Evolutionary conservation across 371 early-diverging fungal genomes (phyloP).

Genomic region (Mucor irregularis): DNA sequence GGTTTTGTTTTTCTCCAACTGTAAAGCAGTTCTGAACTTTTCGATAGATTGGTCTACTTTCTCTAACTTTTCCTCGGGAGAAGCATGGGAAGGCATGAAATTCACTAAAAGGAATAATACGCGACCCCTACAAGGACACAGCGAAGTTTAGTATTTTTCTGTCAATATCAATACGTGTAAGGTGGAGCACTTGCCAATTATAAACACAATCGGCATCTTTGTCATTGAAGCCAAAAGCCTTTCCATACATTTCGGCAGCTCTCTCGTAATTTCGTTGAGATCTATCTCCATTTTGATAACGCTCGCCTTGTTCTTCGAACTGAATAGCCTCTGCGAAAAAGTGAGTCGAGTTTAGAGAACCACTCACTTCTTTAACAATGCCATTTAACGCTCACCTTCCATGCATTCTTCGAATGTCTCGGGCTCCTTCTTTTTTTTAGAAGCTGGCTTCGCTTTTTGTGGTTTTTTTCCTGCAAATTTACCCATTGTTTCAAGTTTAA

Average conservation of each 20-base stretch:
- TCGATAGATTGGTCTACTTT: constrained; percentile 56
- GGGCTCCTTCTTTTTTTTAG: constrained; percentile 40
- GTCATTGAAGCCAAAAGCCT: constrained; percentile 56
- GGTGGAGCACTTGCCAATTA: constrained; percentile 52
- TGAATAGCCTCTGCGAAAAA: constrained; percentile 55
- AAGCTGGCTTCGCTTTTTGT: constrained; percentile 27
- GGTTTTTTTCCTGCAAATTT: constrained; percentile 17
- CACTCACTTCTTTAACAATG: neutral
- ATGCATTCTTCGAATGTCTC: constrained; percentile 49
- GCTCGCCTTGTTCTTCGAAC: constrained; percentile 72
- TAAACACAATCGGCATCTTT: constrained; percentile 66
- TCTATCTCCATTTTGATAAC: constrained; percentile 67
- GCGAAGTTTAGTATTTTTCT: neutral
- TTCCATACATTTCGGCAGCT: constrained; percentile 64
- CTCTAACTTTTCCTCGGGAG: constrained; percentile 49
- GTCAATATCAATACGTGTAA: neutral
- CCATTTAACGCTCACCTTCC: constrained; percentile 25
- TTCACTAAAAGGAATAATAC: constrained; percentile 66
- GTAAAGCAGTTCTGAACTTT: constrained; percentile 53
- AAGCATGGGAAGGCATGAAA: constrained; percentile 48
- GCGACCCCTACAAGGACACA: constrained; percentile 52
- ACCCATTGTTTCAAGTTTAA: constrained; percentile 5
- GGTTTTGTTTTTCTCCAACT: constrained; percentile 53
- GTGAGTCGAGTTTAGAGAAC: neutral
- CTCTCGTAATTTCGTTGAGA: constrained; percentile 66